phyloP scores from a whole-genome alignment of 345 rosid genomes.

The Arabidopsis arenosa region DNA sequence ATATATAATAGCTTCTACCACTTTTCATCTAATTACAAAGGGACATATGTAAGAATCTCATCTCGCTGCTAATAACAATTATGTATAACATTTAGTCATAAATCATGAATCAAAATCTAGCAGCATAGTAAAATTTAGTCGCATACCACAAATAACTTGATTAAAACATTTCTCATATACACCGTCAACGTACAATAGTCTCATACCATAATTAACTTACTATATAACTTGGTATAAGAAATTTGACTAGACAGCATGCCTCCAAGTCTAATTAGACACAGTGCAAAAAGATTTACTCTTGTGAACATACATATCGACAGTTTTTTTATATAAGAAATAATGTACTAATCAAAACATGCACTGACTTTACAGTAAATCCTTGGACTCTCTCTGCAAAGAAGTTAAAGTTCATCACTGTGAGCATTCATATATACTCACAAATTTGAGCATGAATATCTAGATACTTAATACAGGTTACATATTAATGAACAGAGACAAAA shows the following conservation, averaged over 20 bases:
- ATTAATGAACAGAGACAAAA: background rate
- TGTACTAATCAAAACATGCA: constrained; percentile 7
- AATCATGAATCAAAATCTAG: background rate
- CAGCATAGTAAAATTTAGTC: background rate
- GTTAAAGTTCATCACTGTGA: background rate
- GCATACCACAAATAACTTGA: background rate
- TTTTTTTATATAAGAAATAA: background rate
- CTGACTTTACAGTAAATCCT: background rate
- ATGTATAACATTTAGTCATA: background rate
- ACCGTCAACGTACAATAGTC: background rate
- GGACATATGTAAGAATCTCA: background rate
- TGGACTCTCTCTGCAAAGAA: background rate
- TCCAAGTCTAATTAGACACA: constrained; percentile 12
- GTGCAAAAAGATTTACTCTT: constrained; percentile 5
- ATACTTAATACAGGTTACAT: background rate
- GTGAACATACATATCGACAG: background rate
- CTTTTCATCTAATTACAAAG: background rate
- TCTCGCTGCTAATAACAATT: background rate
- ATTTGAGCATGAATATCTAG: background rate
- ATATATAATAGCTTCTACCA: background rate
- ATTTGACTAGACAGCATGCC: constrained; percentile 15
- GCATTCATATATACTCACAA: background rate
- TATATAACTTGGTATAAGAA: background rate
- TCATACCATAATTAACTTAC: constrained; percentile 17
- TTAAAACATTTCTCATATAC: constrained; percentile 6